phyloP scores from a whole-genome alignment of 805 yeast genomes.

The Cyberlindnera euphorbiiphila region DNA sequence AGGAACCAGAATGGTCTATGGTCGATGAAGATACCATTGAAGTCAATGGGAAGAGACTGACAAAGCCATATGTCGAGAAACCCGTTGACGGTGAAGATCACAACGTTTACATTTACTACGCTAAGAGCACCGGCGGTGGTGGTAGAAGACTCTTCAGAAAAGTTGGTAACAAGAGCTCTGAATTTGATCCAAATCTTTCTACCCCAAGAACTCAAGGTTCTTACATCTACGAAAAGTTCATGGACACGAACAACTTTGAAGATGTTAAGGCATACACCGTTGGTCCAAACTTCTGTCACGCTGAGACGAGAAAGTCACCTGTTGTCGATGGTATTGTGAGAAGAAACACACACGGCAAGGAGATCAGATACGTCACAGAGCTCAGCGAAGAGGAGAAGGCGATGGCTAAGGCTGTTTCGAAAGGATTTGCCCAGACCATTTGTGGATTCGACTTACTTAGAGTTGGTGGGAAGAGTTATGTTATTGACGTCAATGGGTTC shows the following conservation, averaged over 20 bases:
- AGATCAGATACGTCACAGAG: conserved; percentile 84
- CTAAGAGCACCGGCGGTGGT: conserved; percentile 90
- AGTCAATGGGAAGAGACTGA: conserved; percentile 67
- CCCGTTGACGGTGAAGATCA: conserved; percentile 99
- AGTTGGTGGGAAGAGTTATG: conserved; percentile 83
- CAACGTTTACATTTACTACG: conserved; percentile 89
- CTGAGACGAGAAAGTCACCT: conserved; percentile 97
- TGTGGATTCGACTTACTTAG: conserved; percentile 95
- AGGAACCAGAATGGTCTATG: conserved; percentile 84
- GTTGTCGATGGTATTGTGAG: conserved; percentile 99
- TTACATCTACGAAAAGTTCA: conserved; percentile 86
- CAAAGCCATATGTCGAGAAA: conserved; percentile 94
- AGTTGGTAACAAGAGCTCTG: conserved; percentile 95
- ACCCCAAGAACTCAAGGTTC: conserved; percentile 87
- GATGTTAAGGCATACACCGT: conserved; percentile 99
- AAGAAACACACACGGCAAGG: conserved; percentile 96
- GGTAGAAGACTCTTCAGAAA: conserved; percentile 92
- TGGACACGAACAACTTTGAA: conserved; percentile 97
- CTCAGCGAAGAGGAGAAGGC: conserved; percentile 67
- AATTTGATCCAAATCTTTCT: conserved; percentile 77
- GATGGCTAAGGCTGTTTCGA: conserved; percentile 77
- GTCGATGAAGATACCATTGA: conserved; percentile 77
- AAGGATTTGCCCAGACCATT: conserved; percentile 82
- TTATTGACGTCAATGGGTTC: conserved; percentile 97
- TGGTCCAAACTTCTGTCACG: conserved; percentile 88